Base-by-base conservation (phyloP, 169 alveolate genomes). In the Plasmodium gaboni region DNA sequence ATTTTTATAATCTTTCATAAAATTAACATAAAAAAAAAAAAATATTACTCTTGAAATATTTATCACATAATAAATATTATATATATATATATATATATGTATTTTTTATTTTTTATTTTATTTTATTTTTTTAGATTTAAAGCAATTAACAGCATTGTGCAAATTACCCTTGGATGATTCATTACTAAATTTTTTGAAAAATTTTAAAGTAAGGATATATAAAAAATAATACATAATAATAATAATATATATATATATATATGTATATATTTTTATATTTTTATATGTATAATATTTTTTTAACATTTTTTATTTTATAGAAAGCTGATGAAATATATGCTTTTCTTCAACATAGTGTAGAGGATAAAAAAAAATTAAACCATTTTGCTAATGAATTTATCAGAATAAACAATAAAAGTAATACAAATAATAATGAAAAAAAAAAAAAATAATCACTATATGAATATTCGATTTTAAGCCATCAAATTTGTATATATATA, bases 301-400 rank as follows among this genome's bases (percentile, higher is more conserved):
- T 57, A 6, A 42, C 22, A 15, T 26, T 28, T 28, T 26, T 5
- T 51, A 28, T 60, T 38, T 2, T 13, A 13, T 46, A 73, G 73
- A 80, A 80, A 71, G 90, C 90, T 32, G 90, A 80, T 19, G 90
- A 80, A 67, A 80, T 80, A 10, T 68, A 55, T 72, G 85, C 90
- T 10, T 80, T 80, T 67, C 85, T 80, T 17, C 90, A 80, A 22
- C 90, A 80, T 42, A 80, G 90, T 65, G 83, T 80, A 57, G 83
- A 80, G 48, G 90, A 80, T 28, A 80, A 80, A 26, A 68, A 80
- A 46, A 80, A 80, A 59, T 48, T 80, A 22, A 67, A 44, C 28
- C 80, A 51, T n/a, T 80, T 80, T 68, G 72, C 90, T 26, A 80
- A 80, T 48, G 90, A 80, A 28, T 80, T 80, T 80, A 80, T 80